Evolutionary conservation across 2,329 filamentous ascomycete genomes (phyloP).

Genomic region (Hypoxylon sp.): DNA sequence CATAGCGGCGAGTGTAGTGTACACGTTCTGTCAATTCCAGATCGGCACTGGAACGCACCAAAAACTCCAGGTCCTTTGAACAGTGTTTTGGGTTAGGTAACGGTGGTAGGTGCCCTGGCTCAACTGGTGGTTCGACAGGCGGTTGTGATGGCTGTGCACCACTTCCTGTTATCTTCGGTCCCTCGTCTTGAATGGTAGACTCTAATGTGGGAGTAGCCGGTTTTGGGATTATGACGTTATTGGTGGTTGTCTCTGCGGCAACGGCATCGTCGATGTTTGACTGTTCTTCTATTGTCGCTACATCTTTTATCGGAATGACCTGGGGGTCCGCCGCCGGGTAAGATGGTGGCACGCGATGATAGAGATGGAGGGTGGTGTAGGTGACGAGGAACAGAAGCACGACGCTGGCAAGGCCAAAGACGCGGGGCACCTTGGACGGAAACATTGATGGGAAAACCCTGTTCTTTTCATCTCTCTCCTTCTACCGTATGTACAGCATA

Average conservation of each 20-base stretch:
- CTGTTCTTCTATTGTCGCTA: conserved; percentile 11
- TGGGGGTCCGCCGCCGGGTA: conserved; percentile 33
- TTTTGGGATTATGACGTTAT: background rate
- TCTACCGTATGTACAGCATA: conserved; percentile 32
- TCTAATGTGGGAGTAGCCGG: background rate
- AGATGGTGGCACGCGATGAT: conserved; percentile 41
- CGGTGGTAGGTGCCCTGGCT: conserved; percentile 24
- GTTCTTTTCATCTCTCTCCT: conserved; percentile 24
- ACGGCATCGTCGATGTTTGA: conserved; percentile 3
- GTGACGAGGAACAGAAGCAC: conserved; percentile 48
- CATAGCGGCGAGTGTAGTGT: conserved; percentile 62
- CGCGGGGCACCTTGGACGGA: conserved; percentile 48
- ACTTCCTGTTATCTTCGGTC: conserved; percentile 9
- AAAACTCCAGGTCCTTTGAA: conserved; percentile 49
- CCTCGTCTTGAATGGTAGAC: conserved; percentile 19
- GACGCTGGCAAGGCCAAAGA: conserved; percentile 47
- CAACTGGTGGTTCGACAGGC: background rate
- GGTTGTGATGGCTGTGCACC: background rate
- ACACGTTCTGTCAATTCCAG: conserved; percentile 60
- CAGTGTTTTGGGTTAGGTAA: conserved; percentile 44
- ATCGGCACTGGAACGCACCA: conserved; percentile 48
- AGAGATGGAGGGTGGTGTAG: conserved; percentile 49
- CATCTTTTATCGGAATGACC: conserved; percentile 32
- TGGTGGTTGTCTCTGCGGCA: conserved; percentile 5
- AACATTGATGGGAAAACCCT: conserved; percentile 44